A percentile compares a stretch with the other conserved stretches of the same genome.
Evolutionary conservation across 2,329 filamentous ascomycete genomes (phyloP).

Genomic region (Penicillium sp.): DNA sequence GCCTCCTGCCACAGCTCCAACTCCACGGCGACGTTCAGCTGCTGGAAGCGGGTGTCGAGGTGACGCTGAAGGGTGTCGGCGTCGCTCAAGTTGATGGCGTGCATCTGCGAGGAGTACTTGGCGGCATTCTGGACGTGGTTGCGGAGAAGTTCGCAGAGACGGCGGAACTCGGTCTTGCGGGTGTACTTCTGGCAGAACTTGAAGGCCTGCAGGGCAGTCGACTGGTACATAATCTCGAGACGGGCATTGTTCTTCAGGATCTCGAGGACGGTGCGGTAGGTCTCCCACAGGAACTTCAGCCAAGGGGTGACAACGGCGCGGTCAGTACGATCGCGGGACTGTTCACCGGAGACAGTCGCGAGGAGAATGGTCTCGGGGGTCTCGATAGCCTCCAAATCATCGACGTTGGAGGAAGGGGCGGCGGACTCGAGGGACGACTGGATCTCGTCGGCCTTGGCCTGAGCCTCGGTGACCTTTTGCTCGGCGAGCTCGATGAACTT

Average conservation of each 20-base stretch:
- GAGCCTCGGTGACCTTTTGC: constrained; percentile 90
- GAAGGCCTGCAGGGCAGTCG: constrained; percentile 95
- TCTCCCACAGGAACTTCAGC: constrained; percentile 99
- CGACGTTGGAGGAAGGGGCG: constrained; percentile 69
- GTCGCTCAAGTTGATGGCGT: constrained; percentile 97
- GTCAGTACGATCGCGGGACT: constrained; percentile 95
- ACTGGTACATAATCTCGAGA: constrained; percentile 96
- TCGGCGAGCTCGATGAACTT: constrained; percentile 97
- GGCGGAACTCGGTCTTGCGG: constrained; percentile 97
- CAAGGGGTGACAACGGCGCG: constrained; percentile 97
- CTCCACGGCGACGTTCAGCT: constrained; percentile 96
- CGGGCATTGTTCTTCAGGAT: constrained; percentile 99
- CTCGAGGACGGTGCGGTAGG: constrained; percentile 95
- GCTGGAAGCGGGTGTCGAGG: constrained; percentile 95
- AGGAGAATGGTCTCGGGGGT: constrained; percentile 97
- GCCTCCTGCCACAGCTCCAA: constrained; percentile 98
- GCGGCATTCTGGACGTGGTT: constrained; percentile 99
- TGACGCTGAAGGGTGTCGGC: constrained; percentile 96
- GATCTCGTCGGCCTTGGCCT: constrained; percentile 92
- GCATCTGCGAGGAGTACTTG: constrained; percentile 99
- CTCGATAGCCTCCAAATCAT: constrained; percentile 94
- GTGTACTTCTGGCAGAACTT: constrained; percentile 98
- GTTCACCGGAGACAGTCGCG: constrained; percentile 95
- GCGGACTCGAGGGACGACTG: constrained; percentile 80
- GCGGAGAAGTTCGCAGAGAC: constrained; percentile 93